These are phyloP conservation scores for Leccinum fuscescens DNA, from an alignment of 1,284 basidiomycete species.

Conservation along the genomic window DNA sequence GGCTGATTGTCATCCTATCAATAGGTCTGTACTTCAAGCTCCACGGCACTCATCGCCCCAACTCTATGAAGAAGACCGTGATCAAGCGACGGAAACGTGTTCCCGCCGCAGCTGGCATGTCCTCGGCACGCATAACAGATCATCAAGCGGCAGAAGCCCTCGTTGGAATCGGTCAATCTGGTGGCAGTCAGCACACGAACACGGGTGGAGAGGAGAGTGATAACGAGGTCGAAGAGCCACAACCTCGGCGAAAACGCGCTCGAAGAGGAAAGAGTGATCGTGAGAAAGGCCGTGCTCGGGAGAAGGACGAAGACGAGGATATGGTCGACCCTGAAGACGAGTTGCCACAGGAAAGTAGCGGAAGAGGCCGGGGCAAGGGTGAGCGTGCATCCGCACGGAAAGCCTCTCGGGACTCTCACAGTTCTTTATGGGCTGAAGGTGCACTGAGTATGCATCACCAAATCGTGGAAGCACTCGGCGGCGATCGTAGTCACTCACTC, in stretches of 20 bases:
- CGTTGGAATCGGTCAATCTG: conserved; percentile 67
- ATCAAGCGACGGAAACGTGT: conserved; percentile 98
- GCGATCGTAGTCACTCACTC: conserved; percentile 35
- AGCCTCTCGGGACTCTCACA: conserved; percentile 37
- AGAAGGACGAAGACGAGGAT: conserved; percentile 53
- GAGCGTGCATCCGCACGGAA: conserved; percentile 37
- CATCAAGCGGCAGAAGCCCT: conserved; percentile 82
- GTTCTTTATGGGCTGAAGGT: conserved; percentile 37
- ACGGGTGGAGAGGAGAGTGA: conserved; percentile 56
- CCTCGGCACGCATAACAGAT: conserved; percentile 66
- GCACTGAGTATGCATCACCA: conserved; percentile 35
- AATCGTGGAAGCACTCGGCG: conserved; percentile 33
- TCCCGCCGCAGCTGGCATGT: conserved; percentile 60
- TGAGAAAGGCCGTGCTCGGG: conserved; percentile 35
- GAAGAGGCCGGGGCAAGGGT: conserved; percentile 32
- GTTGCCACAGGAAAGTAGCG: conserved; percentile 25
- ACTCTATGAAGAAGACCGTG: conserved; percentile 98
- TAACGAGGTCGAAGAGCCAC: conserved; percentile 46
- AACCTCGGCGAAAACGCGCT: conserved; percentile 55
- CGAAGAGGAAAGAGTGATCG: conserved; percentile 43
- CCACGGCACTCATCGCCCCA: conserved; percentile 94
- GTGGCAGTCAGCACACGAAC: conserved; percentile 41
- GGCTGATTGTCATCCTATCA: conserved; percentile 23
- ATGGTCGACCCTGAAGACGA: conserved; percentile 43
- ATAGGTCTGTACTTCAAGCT: conserved; percentile 96